A percentile compares a stretch with the other conserved stretches of the same genome.
Evolutionary conservation across 2,329 filamentous ascomycete species (phyloP).

Genomic region (Fusarium sulawesiense): DNA sequence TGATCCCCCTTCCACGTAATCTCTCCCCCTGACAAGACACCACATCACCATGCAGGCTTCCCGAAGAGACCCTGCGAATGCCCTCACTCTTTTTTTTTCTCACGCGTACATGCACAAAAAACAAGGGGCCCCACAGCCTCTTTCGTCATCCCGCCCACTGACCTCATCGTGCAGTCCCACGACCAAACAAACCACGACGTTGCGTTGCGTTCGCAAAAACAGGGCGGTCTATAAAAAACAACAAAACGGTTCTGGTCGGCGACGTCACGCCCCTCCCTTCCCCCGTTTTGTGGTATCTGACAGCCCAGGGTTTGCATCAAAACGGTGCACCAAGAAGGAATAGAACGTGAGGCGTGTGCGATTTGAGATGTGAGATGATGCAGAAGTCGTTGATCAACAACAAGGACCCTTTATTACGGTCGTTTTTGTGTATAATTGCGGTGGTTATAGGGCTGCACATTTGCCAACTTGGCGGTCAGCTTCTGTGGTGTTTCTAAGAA

Average conservation of each 20-base stretch:
- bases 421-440: constrained; percentile 1
- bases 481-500: constrained; percentile 29
- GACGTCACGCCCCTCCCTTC: constrained; percentile 16
- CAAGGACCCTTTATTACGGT: constrained; percentile 2
- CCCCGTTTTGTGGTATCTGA: constrained; percentile 17
- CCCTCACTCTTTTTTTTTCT: constrained; percentile 8
- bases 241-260: neutral
- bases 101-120: neutral
- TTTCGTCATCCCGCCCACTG: constrained; percentile 47
- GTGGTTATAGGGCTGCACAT: constrained; percentile 2
- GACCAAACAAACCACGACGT: constrained; percentile 1
- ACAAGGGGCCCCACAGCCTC: constrained; percentile 10
- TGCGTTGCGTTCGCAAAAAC: constrained; percentile 26
- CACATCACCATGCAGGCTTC: constrained; percentile 16
- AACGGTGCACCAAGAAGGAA: constrained; percentile 22
- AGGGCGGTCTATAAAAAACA: constrained; percentile 38
- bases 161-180: constrained; percentile 47
- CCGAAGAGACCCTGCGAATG: constrained; percentile 26
- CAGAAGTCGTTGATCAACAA: neutral
- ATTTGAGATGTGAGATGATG: constrained; percentile 10
- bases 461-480: constrained; percentile 18
- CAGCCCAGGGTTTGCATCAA: constrained; percentile 2
- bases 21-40: constrained; percentile 1
- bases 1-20: constrained; percentile 12
- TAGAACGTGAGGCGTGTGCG: neutral